A percentile compares a stretch with the other conserved stretches of the same genome.
These are phyloP conservation scores for Mycena vitilis DNA, from an alignment of 768 basidiomycete genomes.

Conservation along the genomic window DNA sequence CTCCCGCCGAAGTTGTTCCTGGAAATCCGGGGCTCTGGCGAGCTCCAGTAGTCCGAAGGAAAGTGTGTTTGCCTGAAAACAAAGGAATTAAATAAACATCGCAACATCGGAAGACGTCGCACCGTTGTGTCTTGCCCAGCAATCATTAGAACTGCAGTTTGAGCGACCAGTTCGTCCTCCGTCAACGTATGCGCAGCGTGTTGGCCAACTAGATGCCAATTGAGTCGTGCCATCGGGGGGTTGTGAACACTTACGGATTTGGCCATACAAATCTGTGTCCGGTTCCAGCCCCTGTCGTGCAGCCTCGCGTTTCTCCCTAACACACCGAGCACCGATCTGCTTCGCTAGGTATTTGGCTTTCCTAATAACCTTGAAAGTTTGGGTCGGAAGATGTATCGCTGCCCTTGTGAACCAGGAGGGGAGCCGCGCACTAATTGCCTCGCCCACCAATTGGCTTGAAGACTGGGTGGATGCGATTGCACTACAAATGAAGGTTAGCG, in stretches of 20 bases:
- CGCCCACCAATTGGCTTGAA: not conserved
- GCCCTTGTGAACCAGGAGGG: not conserved
- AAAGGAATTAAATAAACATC: not conserved
- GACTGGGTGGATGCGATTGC: not conserved
- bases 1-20: conserved; percentile 13
- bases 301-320: not conserved
- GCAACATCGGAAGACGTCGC: not conserved
- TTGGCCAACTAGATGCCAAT: not conserved
- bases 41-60: conserved; percentile 19
- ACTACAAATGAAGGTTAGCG: too few relatives aligned
- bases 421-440: not conserved
- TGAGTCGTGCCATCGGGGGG: not conserved
- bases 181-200: not conserved
- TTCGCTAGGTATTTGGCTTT: conserved; percentile 1
- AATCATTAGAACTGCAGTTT: conserved; percentile 16
- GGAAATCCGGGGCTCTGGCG: conserved; percentile 11
- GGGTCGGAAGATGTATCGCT: conserved; percentile 1
- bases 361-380: not conserved
- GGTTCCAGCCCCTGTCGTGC: conserved; percentile 3
- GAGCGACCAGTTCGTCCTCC: conserved; percentile 2
- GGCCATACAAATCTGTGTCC: conserved; percentile 9
- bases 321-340: not conserved
- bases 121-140: conserved; percentile 29
- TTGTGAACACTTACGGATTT: not conserved
- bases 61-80: conserved; percentile 16